Conservation (phyloP, 331 rosid species). For the Rhamnella rubrinervis region DNA sequence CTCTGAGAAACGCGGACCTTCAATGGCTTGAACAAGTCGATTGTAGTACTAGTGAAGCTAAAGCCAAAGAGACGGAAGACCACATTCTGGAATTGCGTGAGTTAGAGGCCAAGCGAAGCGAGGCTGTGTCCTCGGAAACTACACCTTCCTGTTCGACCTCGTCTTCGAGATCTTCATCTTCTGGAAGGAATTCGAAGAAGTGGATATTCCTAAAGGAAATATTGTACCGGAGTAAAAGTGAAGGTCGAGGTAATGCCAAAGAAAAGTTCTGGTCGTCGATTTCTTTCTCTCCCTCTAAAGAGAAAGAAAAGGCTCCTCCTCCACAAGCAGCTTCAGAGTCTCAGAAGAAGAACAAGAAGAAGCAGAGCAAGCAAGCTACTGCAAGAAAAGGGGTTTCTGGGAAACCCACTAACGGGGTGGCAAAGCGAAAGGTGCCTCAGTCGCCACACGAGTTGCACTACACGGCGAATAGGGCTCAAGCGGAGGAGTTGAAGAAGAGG, state of each 20-base stretch:
- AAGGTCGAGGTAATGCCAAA: slow-evolving; percentile 25
- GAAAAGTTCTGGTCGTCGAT: slow-evolving; percentile 22
- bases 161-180: slow-evolving; percentile 32
- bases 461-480: slow-evolving; percentile 31
- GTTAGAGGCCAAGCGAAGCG: slow-evolving; percentile 7
- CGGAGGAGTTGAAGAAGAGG: slow-evolving; percentile 38
- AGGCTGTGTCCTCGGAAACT: slow-evolving; percentile 15
- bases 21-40: slow-evolving; percentile 17
- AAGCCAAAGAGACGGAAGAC: slow-evolving; percentile 2
- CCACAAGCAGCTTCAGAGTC: background rate
- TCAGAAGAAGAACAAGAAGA: slow-evolving; percentile 16
- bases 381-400: slow-evolving; percentile 4
- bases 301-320: slow-evolving; percentile 12
- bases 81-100: background rate
- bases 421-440: slow-evolving; percentile 18
- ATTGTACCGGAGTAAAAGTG: slow-evolving; percentile 30
- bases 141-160: slow-evolving; percentile 31
- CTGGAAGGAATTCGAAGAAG: slow-evolving; percentile 33
- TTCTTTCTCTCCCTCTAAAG: slow-evolving; percentile 2
- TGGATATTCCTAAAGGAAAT: slow-evolving; percentile 34
- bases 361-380: slow-evolving; percentile 6
- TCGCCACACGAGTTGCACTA: slow-evolving; percentile 35
- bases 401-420: slow-evolving; percentile 13
- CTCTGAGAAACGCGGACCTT: slow-evolving; percentile 21
- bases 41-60: slow-evolving; percentile 1